Conservation (phyloP, 805 yeast genomes). For the Candida chilensis region DNA sequence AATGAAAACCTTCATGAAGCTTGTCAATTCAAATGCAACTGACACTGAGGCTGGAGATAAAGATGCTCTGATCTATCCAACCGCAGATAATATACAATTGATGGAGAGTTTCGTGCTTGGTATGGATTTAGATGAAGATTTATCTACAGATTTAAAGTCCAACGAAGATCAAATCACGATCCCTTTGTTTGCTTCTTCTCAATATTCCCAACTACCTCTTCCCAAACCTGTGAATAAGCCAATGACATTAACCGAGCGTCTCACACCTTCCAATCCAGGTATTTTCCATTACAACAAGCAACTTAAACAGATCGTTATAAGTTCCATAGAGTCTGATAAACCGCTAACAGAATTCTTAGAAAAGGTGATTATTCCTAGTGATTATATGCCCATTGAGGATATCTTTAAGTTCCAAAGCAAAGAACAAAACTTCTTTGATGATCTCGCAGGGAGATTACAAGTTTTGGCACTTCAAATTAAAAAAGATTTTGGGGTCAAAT, state of each 20-base stretch:
- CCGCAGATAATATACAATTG: conserved; percentile 7
- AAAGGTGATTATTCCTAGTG: no score
- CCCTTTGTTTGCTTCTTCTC: conserved; percentile 6
- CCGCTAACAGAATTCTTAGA: no score
- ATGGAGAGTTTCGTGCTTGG: conserved; percentile 22
- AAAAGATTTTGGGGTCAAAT: conserved; percentile 11
- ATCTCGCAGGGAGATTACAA: conserved; percentile 6
- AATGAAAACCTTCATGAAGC: conserved; percentile 38
- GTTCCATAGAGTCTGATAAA: no score
- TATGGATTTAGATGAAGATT: conserved; percentile 13
- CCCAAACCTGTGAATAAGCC: conserved; percentile 1
- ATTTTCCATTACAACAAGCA: conserved; percentile 13
- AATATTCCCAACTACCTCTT: conserved; percentile 9
- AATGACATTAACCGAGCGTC: neutral
- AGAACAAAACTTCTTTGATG: conserved; percentile 19
- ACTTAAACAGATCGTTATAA: conserved; percentile 13
- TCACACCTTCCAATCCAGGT: conserved; percentile 16
- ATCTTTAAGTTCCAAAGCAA: conserved; percentile 6
- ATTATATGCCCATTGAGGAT: conserved; percentile 2
- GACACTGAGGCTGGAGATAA: neutral
- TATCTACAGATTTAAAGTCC: neutral
- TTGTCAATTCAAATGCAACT: conserved; percentile 6
- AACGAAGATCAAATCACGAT: conserved; percentile 8
- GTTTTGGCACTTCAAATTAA: conserved; percentile 7
- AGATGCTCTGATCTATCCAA: conserved; percentile 2